Evolutionary conservation across 202 grass and related monocot genomes (phyloP).

Genomic region (Carex sylvatica): DNA sequence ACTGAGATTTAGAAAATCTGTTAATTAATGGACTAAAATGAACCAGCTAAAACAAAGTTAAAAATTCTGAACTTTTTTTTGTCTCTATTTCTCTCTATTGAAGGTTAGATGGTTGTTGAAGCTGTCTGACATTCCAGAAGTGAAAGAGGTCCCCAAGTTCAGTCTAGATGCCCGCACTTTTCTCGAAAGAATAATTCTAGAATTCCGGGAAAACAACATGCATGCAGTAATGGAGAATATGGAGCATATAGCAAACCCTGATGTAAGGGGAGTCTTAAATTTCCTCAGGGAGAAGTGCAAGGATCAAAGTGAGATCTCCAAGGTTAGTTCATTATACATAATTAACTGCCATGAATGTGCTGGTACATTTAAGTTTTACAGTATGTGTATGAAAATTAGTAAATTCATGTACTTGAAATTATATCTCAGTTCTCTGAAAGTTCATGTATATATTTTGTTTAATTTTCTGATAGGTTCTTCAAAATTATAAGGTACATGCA

Average conservation of each 20-base stretch:
- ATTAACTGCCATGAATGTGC: too few relatives aligned
- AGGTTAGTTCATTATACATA: conserved; percentile 37
- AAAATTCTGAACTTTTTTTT: too few relatives aligned
- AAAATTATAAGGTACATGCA: conserved; percentile 84
- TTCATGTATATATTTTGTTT: not conserved
- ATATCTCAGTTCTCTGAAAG: too few relatives aligned
- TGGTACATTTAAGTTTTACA: too few relatives aligned
- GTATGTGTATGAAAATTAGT: not conserved
- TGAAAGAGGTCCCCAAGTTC: conserved; percentile 73
- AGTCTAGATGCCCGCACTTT: conserved; percentile 56
- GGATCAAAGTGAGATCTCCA: conserved; percentile 57
- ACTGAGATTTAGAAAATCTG: not conserved
- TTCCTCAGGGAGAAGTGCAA: conserved; percentile 58
- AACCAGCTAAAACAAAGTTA: too few relatives aligned
- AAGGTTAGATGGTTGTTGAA: conserved; percentile 85
- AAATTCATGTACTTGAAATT: not conserved
- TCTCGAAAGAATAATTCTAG: conserved; percentile 43
- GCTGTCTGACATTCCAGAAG: conserved; percentile 69
- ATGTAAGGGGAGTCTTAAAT: too few relatives aligned
- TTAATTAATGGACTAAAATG: too few relatives aligned
- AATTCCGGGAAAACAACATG: too few relatives aligned
- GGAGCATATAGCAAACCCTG: too few relatives aligned
- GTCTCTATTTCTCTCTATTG: not conserved
- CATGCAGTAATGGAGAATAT: too few relatives aligned
- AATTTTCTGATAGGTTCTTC: conserved; percentile 49